Base-by-base conservation (phyloP, 768 basidiomycete genomes). In the Leccinum aurantiacum region DNA sequence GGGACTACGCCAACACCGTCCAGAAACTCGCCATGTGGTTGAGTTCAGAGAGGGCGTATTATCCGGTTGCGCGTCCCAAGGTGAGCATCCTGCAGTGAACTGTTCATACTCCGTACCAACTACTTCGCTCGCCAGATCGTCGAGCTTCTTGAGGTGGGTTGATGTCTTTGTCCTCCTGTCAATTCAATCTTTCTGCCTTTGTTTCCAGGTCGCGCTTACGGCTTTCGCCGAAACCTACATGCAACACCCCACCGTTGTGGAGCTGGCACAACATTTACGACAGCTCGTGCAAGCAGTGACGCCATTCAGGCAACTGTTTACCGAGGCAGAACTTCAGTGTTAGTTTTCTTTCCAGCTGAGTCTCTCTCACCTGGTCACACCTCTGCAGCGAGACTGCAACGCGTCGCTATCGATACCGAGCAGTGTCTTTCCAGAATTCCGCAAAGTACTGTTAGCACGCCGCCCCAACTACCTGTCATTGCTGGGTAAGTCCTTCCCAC, bases 31-130 rank as follows among this genome's bases (percentile, higher is more conserved):
- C 74, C 1, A 6, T n/a, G 2, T 86, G 82, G 83, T 65, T 84
- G 46, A 52, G 66, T 25, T 78, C 79, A 54, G 74, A 76, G 46
- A 79, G 78, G 62, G 84, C 84, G 1, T 86, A 86, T 64, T 86
- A 86, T 65, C 51, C 68, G 1, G 73, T 61, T 33, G 84, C 83
- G 47, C 78, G 82, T 37, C 78, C 76, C 49, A 78, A 81, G 72
- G 85, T 84, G 59, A 60, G 74, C 65, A 8, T 46, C 25, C 41
- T 59, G 27, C 29, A 14, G 19, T 11, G 17, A 35, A 54, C 61
- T 24, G 11, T 46, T 22, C 19, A 2, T 19, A 65, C 55, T 33
- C 53, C 17, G 46, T 31, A 27, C 59, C 58, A 31, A 63, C 49
- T 27, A 10, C 54, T 46, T 22, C 29, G 35, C 48, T n/a, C n/a